Conservation (phyloP, 768 basidiomycete species). For the Multifurca ochricompacta region DNA sequence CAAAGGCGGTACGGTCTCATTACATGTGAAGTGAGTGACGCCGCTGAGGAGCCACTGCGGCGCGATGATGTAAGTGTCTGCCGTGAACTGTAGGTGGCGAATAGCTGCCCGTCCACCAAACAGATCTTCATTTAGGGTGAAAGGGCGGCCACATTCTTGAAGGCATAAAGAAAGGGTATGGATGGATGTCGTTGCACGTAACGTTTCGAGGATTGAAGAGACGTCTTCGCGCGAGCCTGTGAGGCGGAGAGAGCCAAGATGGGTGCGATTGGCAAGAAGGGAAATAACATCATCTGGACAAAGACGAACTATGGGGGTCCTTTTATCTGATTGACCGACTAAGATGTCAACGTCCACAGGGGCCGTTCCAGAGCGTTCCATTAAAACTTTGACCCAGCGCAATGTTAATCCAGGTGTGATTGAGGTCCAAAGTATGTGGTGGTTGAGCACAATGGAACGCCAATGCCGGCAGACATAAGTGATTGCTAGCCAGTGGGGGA, state of each 20-base stretch:
- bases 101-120: background rate
- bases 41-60: background rate
- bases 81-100: background rate
- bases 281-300: background rate
- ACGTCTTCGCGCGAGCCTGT: background rate
- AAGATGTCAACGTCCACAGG: background rate
- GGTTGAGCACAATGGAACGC: background rate
- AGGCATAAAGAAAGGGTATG: background rate
- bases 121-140: background rate
- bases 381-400: background rate
- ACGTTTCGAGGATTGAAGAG: background rate
- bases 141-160: fast-evolving
- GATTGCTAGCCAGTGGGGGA: background rate
- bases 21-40: background rate
- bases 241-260: background rate
- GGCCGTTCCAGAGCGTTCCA: background rate
- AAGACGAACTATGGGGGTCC: background rate
- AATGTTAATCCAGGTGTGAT: background rate
- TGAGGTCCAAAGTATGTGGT: background rate
- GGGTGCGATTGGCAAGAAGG: background rate
- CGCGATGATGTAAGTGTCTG: background rate
- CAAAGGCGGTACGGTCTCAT: background rate
- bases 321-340: too few species aligned
- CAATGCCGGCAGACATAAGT: too few species aligned
- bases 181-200: background rate